Evolutionary conservation across 2,329 filamentous ascomycete species (phyloP), one percentile per base, ranked within the genome.

Genomic region (Aspergillus felis): DNA sequence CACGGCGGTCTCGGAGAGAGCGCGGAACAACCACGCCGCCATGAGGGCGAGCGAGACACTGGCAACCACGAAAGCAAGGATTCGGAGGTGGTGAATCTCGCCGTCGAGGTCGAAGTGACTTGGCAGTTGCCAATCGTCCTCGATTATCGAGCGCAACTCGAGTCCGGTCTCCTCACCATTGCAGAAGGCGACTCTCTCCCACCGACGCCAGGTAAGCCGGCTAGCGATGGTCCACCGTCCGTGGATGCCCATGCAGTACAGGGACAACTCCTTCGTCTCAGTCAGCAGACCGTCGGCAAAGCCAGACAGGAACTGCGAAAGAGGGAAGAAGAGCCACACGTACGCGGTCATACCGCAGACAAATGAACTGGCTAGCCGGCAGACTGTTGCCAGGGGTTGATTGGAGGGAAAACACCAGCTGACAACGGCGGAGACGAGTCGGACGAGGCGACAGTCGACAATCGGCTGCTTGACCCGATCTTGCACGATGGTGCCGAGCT

Each of bases 331-430:
- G 17, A 61, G 7, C 9, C 32, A 22, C 14, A 22, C 35, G 41
- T 61, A 56, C 29, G 53, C 22, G 4, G 25, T 14, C 17, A 47
- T 44, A 1, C 32, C 47, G 24, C 10, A 17, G 22, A 60, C 10
- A 3, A 49, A 41, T 22, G 61, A 51, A 10, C 2, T 9, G 10
- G 50, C 28, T 3, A 62, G 2, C 2, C 62, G 55, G 48, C 28
- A 42, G 3, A 55, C 10, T 10, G 53, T 48, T n/a, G 25, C 17
- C 8, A 52, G 6, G 0, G 60, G 61, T 14, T 29, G 14, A n/a
- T 61, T 54, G 17, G 28, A 24, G 12, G 63, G 59, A 12, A 60
- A 58, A 3, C 54, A 57, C 59, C 57, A 65, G 14, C 50, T 17
- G 8, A 53, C 4, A 2, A 56, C 38, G 17, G 24, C 17, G 5